Base-by-base conservation (phyloP, 2,329 filamentous ascomycete genomes). In the Penicillium sp. region DNA sequence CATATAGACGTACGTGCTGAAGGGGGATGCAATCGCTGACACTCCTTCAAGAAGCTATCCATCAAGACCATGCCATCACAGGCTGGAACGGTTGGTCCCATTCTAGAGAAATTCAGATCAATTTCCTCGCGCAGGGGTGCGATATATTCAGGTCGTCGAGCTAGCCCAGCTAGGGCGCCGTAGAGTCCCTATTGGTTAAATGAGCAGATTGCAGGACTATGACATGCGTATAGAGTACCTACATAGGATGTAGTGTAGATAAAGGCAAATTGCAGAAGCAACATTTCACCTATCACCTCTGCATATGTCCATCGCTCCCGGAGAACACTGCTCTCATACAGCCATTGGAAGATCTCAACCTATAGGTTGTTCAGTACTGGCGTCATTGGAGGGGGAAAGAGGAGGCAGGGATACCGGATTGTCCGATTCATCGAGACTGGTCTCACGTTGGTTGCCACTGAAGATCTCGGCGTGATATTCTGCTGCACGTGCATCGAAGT, bases 161-260 rank as follows among this genome's bases (percentile, higher is more conserved):
- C 51, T 13, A 60, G 52, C 28, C 58, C 54, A 35, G 43, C 43
- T 12, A 60, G 31, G 6, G 55, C 57, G 4, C 50, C 52, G 31
- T 59, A 60, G 5, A 60, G 47, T n/a, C 32, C 57, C 56, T 60
- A 28, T 40, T 43, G 39, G 43, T 13, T 38, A 1, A 41, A 29
- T 29, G 12, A 28, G 32, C 10, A 34, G 4, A n/a, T 17, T 17
- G 26, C 37, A 26, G 40, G 26, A 29, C 8, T 26, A 6, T 24
- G 22, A 32, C 13, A 43, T 43, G 19, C 28, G 19, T n/a, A 6
- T n/a, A 4, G 24, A 10, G 15, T 2, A 48, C 53, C 15, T 40
- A 58, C 57, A 43, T 60, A 60, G 22, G 54, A 51, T 6, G 57
- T 58, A 4, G 57, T 60, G 19, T 60, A 60, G 43, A 60, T 55